phyloP scores from a whole-genome alignment of 345 rosid species.

The Toxicodendron radicans region DNA sequence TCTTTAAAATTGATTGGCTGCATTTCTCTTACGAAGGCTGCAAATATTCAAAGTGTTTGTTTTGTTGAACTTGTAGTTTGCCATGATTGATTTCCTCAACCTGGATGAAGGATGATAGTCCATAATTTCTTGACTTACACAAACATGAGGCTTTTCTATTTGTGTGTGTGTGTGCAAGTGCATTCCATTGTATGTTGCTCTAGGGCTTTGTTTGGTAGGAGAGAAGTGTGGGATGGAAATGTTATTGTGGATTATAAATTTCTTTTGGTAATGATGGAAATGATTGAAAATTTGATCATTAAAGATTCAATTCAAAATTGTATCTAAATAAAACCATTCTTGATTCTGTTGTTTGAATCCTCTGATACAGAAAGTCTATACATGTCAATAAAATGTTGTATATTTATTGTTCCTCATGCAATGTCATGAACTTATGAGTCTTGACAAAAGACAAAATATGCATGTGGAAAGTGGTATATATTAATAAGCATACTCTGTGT shows the following conservation, averaged over 20 bases:
- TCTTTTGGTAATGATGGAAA: background rate
- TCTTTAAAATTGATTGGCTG: background rate
- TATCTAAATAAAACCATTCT: background rate
- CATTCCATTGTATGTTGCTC: background rate
- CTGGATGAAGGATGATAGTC: background rate
- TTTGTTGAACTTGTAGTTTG: too few species aligned
- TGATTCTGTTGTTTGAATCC: background rate
- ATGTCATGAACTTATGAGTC: background rate
- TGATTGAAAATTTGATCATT: background rate
- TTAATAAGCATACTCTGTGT: conserved; percentile 8
- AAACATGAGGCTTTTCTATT: background rate
- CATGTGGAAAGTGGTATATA: background rate
- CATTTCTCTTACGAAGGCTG: background rate
- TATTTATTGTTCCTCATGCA: background rate
- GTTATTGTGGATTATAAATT: too few species aligned
- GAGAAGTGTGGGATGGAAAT: background rate
- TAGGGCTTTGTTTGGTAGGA: background rate
- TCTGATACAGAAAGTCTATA: background rate
- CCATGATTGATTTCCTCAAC: background rate
- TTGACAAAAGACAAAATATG: conserved; percentile 2
- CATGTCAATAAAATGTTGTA: background rate
- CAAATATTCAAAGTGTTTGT: background rate
- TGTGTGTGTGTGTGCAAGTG: background rate
- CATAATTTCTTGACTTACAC: background rate
- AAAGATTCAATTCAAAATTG: background rate